These are phyloP conservation scores for Calycina herbarum DNA, from an alignment of 2,329 filamentous ascomycete genomes.

Conservation along the genomic window DNA sequence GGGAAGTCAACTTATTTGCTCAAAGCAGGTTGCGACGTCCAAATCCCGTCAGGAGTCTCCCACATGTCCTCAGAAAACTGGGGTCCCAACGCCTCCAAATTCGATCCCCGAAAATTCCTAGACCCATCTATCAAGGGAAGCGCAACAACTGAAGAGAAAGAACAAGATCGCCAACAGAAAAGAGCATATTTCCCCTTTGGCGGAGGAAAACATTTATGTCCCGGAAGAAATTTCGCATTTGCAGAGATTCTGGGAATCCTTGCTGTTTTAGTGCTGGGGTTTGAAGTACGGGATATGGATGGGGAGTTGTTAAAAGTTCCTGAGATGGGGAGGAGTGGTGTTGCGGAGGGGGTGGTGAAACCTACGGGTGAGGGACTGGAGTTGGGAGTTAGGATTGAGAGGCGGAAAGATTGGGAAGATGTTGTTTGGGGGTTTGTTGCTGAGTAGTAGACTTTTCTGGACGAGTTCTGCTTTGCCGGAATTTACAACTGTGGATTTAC, in stretches of 20 bases:
- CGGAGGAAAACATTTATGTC: slow-evolving; percentile 42
- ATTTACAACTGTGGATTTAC: background rate
- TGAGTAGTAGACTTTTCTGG: background rate
- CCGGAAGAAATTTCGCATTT: slow-evolving; percentile 42
- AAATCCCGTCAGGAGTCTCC: slow-evolving; percentile 45
- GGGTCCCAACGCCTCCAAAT: slow-evolving; percentile 43
- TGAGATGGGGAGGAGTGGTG: slow-evolving; percentile 13
- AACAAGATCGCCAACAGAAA: slow-evolving; percentile 20
- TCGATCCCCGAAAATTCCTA: slow-evolving; percentile 45
- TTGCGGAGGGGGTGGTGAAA: slow-evolving; percentile 25
- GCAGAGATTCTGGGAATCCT: slow-evolving; percentile 40
- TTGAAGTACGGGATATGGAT: slow-evolving; percentile 31
- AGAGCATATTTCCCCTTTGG: slow-evolving; percentile 40
- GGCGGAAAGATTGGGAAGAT: slow-evolving; percentile 29
- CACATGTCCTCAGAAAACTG: slow-evolving; percentile 44
- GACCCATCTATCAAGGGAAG: slow-evolving; percentile 20
- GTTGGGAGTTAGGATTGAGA: slow-evolving; percentile 23
- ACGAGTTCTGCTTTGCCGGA: background rate
- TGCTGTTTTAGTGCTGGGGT: slow-evolving; percentile 36
- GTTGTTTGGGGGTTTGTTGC: slow-evolving; percentile 23
- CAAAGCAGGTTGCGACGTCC: slow-evolving; percentile 43
- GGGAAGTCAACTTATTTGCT: slow-evolving; percentile 42
- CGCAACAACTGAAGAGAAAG: slow-evolving; percentile 13
- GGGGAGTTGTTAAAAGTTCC: slow-evolving; percentile 21
- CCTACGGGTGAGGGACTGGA: slow-evolving; percentile 19